Evolutionary conservation across 805 yeast species (phyloP), one percentile per base, ranked within the genome.

Genomic region (Cyberlindnera saturnus): DNA sequence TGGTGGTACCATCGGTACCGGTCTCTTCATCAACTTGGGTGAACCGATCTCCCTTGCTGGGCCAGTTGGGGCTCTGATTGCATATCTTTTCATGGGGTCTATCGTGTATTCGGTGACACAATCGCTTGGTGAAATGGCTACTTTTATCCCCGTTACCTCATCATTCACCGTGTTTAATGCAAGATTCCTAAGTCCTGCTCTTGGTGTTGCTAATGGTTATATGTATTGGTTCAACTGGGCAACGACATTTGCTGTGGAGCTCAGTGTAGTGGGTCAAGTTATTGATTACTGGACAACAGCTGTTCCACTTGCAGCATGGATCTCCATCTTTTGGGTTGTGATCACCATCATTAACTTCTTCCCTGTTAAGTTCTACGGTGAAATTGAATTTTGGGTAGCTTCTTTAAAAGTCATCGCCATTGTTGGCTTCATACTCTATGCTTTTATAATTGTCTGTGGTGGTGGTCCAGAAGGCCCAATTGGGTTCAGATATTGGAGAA

Each of bases 1-100:
- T 30, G 91, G 90, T 48, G 90, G 89, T 50, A 80, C 89, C 31
- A 81, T 84, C 47, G 90, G 90, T 55, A 82, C 89, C 1, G 90
- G 90, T 60, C 67, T 83, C 34, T 81, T 83, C 65, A 77, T 84
- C 38, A 79, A 85, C 56, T 73, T 83, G 33, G 70, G 80, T 2
- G 55, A 71, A 3, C 79, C 86, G 7, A 56, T 83, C 23, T 56
- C 64, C 4, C 54, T 65, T 19, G 77, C 86, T 14, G 91, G 91
- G 26, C 90, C 90, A 1, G 89, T 79, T 4, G 77, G 79, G 40
- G 67, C 86, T 3, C 64, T 84, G 20, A 78, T 84, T 36, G 74
- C 87, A 0, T 84, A 79, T 53, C 41, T 77, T 14, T 81, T 81
- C 62, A 79, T 82, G 71, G 86, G 86, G 34, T 62, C 82, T 3